These are phyloP conservation scores for Aspergillus felis DNA, from an alignment of 2,329 filamentous ascomycete species.

Conservation along the genomic window DNA sequence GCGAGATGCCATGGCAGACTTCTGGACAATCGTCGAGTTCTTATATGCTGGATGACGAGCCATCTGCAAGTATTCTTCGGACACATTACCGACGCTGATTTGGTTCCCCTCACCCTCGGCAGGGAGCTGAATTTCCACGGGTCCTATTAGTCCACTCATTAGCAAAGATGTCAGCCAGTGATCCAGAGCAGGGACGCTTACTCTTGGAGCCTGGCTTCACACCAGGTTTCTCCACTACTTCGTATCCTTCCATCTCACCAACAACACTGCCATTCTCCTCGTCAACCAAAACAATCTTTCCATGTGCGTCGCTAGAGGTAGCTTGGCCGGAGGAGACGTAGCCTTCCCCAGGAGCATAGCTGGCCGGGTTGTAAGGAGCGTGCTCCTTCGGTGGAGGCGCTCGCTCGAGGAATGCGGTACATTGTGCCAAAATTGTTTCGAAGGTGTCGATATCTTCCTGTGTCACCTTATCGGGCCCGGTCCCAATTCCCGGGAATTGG, in stretches of 20 bases:
- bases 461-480: conserved; percentile 59
- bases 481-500: conserved; percentile 75
- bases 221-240: conserved; percentile 70
- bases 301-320: conserved; percentile 44
- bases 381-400: conserved; percentile 57
- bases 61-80: conserved; percentile 64
- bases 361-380: conserved; percentile 70
- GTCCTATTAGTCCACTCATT: conserved; percentile 32
- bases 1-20: conserved; percentile 81
- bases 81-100: conserved; percentile 46
- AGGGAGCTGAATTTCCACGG: conserved; percentile 47
- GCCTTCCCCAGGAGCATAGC: conserved; percentile 74
- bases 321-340: conserved; percentile 54
- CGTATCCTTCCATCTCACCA: conserved; percentile 80
- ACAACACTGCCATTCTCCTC: conserved; percentile 96
- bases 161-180: not conserved
- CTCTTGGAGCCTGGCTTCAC: conserved; percentile 88
- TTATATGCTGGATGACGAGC: conserved; percentile 87
- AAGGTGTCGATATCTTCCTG: conserved; percentile 96
- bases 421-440: conserved; percentile 96
- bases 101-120: conserved; percentile 44
- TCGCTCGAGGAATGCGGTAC: conserved; percentile 89
- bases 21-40: conserved; percentile 79
- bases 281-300: conserved; percentile 87
- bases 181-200: conserved; percentile 40